These are phyloP conservation scores for Hanseniaspora sp. DNA, from an alignment of 1,139 yeast species.

Conservation along the genomic window DNA sequence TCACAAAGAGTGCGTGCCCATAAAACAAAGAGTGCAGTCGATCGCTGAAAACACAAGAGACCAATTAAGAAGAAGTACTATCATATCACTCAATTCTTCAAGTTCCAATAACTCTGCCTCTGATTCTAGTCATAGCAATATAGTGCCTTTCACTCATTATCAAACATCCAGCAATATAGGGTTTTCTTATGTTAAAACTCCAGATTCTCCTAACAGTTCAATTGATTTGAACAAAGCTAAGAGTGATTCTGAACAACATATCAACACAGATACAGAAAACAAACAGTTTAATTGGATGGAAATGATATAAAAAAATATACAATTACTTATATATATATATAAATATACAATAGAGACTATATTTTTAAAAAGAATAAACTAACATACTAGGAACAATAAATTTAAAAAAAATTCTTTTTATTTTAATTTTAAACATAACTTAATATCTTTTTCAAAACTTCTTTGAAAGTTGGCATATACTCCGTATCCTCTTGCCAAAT, in stretches of 20 bases:
- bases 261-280: background rate
- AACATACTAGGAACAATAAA: too few species aligned
- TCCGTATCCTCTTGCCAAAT: constrained; percentile 32
- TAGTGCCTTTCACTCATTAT: too few species aligned
- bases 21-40: background rate
- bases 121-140: background rate
- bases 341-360: background rate
- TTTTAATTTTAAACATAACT: constrained; percentile 3
- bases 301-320: background rate
- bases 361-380: too few species aligned
- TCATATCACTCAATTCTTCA: background rate
- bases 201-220: background rate
- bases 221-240: background rate
- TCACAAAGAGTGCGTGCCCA: background rate
- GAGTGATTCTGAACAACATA: background rate
- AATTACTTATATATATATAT: too few species aligned
- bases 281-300: background rate
- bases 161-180: background rate
- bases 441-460: constrained; percentile 22
- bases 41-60: constrained; percentile 12
- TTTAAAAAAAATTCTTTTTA: too few species aligned
- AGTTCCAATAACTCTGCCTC: background rate
- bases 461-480: constrained; percentile 28
- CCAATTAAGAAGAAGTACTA: constrained; percentile 6
- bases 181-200: background rate